Conservation (phyloP, 2,329 filamentous ascomycete species). For the Scolecobasidium constrictum region DNA sequence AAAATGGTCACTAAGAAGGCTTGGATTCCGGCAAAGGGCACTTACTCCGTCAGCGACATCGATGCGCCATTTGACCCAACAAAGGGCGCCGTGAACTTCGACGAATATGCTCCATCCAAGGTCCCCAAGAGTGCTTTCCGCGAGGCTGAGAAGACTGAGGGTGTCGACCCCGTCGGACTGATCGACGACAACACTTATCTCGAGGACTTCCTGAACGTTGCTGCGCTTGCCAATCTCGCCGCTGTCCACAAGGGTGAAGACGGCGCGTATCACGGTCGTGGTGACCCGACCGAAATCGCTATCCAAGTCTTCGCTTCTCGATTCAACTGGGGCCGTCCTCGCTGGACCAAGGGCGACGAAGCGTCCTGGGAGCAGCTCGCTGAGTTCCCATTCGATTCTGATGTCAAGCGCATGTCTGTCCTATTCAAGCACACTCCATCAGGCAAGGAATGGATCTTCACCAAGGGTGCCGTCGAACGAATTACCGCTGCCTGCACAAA, state of each 20-base stretch:
- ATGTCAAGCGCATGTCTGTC: constrained; percentile 67
- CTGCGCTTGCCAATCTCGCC: constrained; percentile 55
- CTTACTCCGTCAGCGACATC: constrained; percentile 45
- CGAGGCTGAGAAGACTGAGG: constrained; percentile 9
- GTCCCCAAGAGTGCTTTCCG: background rate
- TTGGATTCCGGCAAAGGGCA: constrained; percentile 43
- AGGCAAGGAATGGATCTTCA: constrained; percentile 39
- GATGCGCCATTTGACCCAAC: constrained; percentile 48
- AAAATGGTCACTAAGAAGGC: constrained; percentile 29
- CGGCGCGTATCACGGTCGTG: constrained; percentile 52
- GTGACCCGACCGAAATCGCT: constrained; percentile 62
- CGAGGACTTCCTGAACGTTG: constrained; percentile 48
- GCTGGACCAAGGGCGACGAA: constrained; percentile 31
- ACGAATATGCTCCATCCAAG: constrained; percentile 11
- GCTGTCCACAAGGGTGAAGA: constrained; percentile 46
- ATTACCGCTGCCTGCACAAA: constrained; percentile 52
- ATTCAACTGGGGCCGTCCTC: constrained; percentile 51
- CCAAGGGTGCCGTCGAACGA: constrained; percentile 60
- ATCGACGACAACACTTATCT: constrained; percentile 38
- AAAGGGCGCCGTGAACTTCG: constrained; percentile 23
- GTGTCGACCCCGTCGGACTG: constrained; percentile 19
- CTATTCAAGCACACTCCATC: constrained; percentile 42
- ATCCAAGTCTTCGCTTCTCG: constrained; percentile 64
- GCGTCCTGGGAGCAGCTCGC: constrained; percentile 32
- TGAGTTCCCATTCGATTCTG: constrained; percentile 65